Base-by-base conservation (phyloP, 352 stramenopile genomes). In the Phytophthora tentaculata region DNA sequence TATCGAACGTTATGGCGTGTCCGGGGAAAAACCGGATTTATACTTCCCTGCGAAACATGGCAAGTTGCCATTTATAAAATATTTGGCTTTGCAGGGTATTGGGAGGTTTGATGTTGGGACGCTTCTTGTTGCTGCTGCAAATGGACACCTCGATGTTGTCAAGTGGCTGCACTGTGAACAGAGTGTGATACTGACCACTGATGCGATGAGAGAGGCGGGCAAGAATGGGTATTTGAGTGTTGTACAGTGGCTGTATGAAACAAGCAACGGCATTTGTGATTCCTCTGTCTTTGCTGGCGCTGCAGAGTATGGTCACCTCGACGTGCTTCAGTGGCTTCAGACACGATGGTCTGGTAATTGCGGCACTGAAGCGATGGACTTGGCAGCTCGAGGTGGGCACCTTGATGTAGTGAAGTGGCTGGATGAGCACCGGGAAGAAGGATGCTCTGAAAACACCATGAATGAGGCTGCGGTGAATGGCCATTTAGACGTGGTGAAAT, bases 391-490 rank as follows among this genome's bases (percentile, higher is more conserved):
- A 19, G n/a, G 28, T n/a, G 66, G 59, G 4, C 59, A 69, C n/a
- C 37, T 72, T 9, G 56, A 63, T 10, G 51, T 72, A 2, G 56
- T 72, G 1, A 45, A 60, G 35, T 72, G 64, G 64, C 44, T 72
- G 28, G 44, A 62, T 35, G 17, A 29, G 1, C 49, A 59, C 41
- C 57, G 58, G 1, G 29, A 20, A 5, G 57, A 67, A 45, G 57
- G 56, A 0, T 60, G 59, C 14, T 61, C 45, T 13, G 51, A 41
- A 16, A 51, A 53, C 1, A 45, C 63, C 8, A 68, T 71, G 63
- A 24, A 75, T 41, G 35, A 24, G 19, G 57, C 62, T 50, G 68
- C 56, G 14, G 16, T 12, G 19, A 61, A 56, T 29, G 60, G 60
- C 0, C 48, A 59, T 22, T 22, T 71, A 3, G 50, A 55, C 16